These are phyloP conservation scores for Camellia lanceoleosa DNA, from an alignment of 148 eudicot genomes.

Conservation along the genomic window DNA sequence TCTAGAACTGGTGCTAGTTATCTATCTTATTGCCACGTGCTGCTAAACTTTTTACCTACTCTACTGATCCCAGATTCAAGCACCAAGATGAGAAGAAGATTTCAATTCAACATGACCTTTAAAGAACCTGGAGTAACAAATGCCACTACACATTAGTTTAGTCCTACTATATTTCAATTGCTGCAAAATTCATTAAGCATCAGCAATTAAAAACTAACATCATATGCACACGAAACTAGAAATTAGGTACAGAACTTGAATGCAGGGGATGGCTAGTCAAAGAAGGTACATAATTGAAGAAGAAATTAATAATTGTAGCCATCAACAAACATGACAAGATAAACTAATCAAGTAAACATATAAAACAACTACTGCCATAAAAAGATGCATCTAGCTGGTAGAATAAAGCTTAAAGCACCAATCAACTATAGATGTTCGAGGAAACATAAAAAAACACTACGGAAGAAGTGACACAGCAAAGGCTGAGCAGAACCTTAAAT, in stretches of 20 bases:
- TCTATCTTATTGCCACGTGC: background rate
- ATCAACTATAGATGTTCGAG: background rate
- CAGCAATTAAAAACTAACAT: too few species aligned
- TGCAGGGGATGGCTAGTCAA: background rate
- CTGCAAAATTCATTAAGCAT: too few species aligned
- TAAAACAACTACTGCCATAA: too few species aligned
- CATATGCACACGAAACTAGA: too few species aligned
- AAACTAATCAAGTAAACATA: background rate
- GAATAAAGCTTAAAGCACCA: too few species aligned
- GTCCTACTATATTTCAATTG: background rate
- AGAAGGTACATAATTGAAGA: background rate
- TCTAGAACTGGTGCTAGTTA: background rate
- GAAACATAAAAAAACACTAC: background rate
- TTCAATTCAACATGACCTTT: background rate
- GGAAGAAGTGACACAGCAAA: background rate
- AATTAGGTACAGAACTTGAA: too few species aligned
- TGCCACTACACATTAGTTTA: background rate
- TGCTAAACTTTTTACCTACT: background rate
- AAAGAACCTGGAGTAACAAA: background rate
- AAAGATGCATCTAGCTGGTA: too few species aligned
- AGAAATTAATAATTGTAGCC: background rate
- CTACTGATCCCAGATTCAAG: background rate
- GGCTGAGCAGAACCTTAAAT: constrained; percentile 61
- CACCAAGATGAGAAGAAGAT: background rate
- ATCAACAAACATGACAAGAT: background rate